Evolutionary conservation across 352 stramenopile species (phyloP).

Genomic region (Globisporangium yorkense): DNA sequence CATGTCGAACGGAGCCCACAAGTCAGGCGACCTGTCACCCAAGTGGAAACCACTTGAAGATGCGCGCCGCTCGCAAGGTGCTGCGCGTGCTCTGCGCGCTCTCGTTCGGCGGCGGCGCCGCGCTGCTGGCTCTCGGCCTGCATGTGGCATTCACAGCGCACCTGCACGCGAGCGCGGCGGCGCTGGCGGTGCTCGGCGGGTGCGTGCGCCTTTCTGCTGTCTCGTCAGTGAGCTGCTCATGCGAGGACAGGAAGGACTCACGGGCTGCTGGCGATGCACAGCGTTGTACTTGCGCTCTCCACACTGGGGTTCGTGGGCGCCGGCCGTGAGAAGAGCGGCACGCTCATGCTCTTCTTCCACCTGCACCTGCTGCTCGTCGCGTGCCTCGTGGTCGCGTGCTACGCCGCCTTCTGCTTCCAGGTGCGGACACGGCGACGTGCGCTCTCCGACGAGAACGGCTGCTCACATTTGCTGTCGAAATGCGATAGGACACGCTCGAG

Average conservation of each 20-base stretch:
- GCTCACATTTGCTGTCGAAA: background rate
- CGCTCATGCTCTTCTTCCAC: constrained; percentile 77
- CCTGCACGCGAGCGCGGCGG: constrained; percentile 44
- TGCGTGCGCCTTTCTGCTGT: constrained; percentile 1
- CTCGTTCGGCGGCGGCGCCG: constrained; percentile 38
- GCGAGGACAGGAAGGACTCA: background rate
- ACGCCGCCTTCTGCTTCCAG: constrained; percentile 61
- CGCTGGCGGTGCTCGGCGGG: constrained; percentile 35
- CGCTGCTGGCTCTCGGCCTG: constrained; percentile 46
- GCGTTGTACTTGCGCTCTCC: constrained; percentile 43
- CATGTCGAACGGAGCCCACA: background rate
- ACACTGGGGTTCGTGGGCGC: constrained; percentile 58
- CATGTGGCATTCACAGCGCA: constrained; percentile 43
- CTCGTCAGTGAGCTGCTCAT: background rate
- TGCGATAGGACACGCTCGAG: constrained; percentile 32
- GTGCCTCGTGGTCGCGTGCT: constrained; percentile 54
- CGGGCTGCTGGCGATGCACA: background rate
- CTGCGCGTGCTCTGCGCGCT: constrained; percentile 57
- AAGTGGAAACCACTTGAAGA: constrained; percentile 10
- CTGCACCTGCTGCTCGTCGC: constrained; percentile 60
- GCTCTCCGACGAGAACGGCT: background rate
- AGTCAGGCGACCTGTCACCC: background rate
- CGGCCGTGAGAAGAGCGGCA: constrained; percentile 50
- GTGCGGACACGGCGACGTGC: background rate
- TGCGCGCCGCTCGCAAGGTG: constrained; percentile 59